Percentiles rank a stretch among this genome's conserved stretches.
Evolutionary conservation across 345 rosid genomes (phyloP).

Genomic region (Bruguiera gymnorhiza): DNA sequence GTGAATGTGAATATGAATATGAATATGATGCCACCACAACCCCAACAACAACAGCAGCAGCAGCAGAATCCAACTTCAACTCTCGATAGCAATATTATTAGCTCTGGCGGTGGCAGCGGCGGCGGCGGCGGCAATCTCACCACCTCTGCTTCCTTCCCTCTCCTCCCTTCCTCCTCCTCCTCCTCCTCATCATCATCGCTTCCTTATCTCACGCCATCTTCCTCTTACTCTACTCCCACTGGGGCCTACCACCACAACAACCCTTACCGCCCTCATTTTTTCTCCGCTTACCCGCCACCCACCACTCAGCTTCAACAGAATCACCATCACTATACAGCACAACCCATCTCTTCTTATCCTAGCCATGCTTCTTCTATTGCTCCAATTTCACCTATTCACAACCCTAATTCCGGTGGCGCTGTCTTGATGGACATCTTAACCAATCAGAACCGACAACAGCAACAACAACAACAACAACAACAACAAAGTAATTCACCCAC

Average conservation of each 20-base stretch:
- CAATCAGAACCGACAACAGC: slow-evolving; percentile 10
- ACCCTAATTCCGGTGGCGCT: slow-evolving; percentile 9
- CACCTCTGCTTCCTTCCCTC: slow-evolving; percentile 14
- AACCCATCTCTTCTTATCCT: neutral
- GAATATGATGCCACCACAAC: neutral
- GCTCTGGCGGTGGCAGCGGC: neutral
- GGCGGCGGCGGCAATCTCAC: neutral
- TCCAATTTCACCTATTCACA: slow-evolving; percentile 35
- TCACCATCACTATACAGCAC: slow-evolving; percentile 10
- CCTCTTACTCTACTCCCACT: slow-evolving; percentile 45
- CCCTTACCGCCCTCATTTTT: slow-evolving; percentile 10
- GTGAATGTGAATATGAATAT: neutral
- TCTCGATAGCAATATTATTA: slow-evolving; percentile 2
- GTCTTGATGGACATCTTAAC: slow-evolving; percentile 21
- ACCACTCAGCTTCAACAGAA: slow-evolving; percentile 22
- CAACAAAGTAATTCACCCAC: slow-evolving; percentile 8
- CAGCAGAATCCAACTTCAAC: neutral
- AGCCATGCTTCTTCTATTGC: slow-evolving; percentile 15
- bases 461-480: neutral
- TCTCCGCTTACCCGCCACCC: slow-evolving; percentile 31
- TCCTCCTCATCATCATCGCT: neutral
- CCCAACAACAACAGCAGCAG: slow-evolving; percentile 2
- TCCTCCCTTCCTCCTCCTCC: slow-evolving; percentile 4
- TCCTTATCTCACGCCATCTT: slow-evolving; percentile 24
- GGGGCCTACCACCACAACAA: slow-evolving; percentile 29